A percentile compares a stretch with the other conserved stretches of the same genome.
These are phyloP conservation scores for Xerophyta viscosa DNA, from an alignment of 106 monocot genomes.

Conservation along the genomic window DNA sequence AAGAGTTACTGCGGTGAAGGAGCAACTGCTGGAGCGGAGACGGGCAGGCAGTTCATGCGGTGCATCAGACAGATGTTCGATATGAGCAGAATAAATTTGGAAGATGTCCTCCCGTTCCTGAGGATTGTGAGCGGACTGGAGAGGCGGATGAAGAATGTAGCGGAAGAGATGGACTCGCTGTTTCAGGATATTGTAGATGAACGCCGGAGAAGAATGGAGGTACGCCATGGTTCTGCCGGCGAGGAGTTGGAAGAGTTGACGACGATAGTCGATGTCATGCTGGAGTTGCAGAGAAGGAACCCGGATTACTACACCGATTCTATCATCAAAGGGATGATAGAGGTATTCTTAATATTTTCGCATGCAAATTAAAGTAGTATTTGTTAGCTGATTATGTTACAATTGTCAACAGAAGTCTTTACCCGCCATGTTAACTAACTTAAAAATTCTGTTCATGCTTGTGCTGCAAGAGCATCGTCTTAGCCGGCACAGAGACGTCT, in stretches of 20 bases:
- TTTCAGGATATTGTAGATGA: conserved; percentile 19
- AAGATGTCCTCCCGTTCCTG: conserved; percentile 11
- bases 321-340: conserved; percentile 20
- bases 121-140: conserved; percentile 5
- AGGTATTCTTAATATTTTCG: too few relatives aligned
- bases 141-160: conserved; percentile 7
- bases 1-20: conserved; percentile 3
- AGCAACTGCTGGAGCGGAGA: background rate
- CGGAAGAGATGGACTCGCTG: conserved; percentile 10
- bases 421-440: too few relatives aligned
- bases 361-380: too few relatives aligned
- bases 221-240: background rate
- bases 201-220: background rate
- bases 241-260: conserved; percentile 4
- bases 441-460: too few relatives aligned
- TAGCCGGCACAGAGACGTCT: conserved; percentile 23
- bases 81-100: background rate
- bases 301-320: conserved; percentile 32
- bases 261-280: conserved; percentile 31
- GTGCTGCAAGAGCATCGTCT: background rate
- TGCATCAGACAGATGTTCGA: background rate
- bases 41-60: background rate
- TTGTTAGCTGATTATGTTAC: too few relatives aligned
- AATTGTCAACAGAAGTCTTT: too few relatives aligned
- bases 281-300: conserved; percentile 21